Evolutionary conservation across 306 rosid genomes (phyloP).

Genomic region (Hippophae tibetana): DNA sequence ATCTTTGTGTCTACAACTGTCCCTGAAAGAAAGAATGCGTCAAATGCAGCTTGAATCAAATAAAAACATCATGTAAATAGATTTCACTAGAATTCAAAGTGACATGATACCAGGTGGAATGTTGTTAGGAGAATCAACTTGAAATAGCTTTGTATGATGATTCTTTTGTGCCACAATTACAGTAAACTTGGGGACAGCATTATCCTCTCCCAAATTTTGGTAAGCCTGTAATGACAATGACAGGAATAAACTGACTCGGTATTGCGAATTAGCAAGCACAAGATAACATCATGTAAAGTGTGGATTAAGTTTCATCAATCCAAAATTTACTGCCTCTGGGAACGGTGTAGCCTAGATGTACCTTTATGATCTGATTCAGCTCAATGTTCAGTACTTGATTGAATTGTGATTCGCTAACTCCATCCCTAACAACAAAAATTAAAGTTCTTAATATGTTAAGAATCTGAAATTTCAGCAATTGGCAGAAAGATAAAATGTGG

Average conservation of each 20-base stretch:
- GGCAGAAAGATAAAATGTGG: not conserved
- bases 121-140: slow-evolving; percentile 44
- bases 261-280: slow-evolving; percentile 3
- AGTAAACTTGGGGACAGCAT: slow-evolving; percentile 58
- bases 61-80: not conserved
- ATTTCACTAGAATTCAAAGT: slow-evolving; percentile 9
- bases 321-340: not conserved
- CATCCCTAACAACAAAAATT: slow-evolving; percentile 54
- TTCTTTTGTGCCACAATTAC: slow-evolving; percentile 80
- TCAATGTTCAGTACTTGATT: slow-evolving; percentile 76
- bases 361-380: slow-evolving; percentile 81
- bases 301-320: slow-evolving; percentile 1
- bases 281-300: not conserved
- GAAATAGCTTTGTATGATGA: slow-evolving; percentile 76
- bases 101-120: slow-evolving; percentile 71
- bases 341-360: slow-evolving; percentile 21
- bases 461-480: slow-evolving; percentile 1
- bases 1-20: slow-evolving; percentile 76
- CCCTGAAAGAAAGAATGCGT: slow-evolving; percentile 31
- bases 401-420: slow-evolving; percentile 88
- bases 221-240: slow-evolving; percentile 46
- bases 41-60: slow-evolving; percentile 2
- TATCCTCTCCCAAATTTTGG: slow-evolving; percentile 57
- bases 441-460: slow-evolving; percentile 14
- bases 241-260: not conserved